Conservation (phyloP, 1,284 basidiomycete genomes). For the Macrocybe sp. region DNA sequence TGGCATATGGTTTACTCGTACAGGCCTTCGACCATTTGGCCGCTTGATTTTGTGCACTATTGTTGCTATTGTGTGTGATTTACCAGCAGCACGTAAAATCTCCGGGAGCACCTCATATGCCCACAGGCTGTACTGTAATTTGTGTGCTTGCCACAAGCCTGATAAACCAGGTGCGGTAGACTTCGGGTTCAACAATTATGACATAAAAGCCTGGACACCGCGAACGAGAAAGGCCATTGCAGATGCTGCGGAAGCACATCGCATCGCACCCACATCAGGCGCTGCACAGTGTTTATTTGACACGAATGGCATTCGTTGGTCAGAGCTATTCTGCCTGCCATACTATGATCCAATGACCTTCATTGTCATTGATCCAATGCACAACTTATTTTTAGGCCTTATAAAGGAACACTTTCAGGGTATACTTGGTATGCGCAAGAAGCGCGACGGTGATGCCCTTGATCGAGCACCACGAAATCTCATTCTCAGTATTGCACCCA, state of each 20-base stretch:
- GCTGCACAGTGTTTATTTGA: constrained; percentile 9
- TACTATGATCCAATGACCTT: constrained; percentile 32
- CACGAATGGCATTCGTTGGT: constrained; percentile 24
- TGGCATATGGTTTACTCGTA: constrained; percentile 19
- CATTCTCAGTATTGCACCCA: too few species aligned
- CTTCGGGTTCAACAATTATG: constrained; percentile 18
- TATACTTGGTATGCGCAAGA: constrained; percentile 5
- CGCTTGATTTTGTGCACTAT: constrained; percentile 21
- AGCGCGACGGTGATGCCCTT: too few species aligned
- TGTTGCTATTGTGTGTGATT: constrained; percentile 22
- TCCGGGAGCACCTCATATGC: constrained; percentile 16
- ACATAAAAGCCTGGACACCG: constrained; percentile 19
- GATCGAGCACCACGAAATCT: too few species aligned
- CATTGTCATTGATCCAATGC: constrained; percentile 34
- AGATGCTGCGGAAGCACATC: constrained; percentile 15
- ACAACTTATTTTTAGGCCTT: constrained; percentile 26
- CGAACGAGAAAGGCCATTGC: constrained; percentile 12
- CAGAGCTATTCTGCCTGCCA: constrained; percentile 28
- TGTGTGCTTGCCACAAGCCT: constrained; percentile 15
- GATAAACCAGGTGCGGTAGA: constrained; percentile 13
- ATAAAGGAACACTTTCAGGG: constrained; percentile 16
- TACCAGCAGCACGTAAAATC: constrained; percentile 25
- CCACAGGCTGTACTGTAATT: constrained; percentile 26
- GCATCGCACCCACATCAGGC: not conserved
- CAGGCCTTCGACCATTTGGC: constrained; percentile 19